Evolutionary conservation across 1,139 yeast genomes (phyloP).

Genomic region (Kodamaea plutei): DNA sequence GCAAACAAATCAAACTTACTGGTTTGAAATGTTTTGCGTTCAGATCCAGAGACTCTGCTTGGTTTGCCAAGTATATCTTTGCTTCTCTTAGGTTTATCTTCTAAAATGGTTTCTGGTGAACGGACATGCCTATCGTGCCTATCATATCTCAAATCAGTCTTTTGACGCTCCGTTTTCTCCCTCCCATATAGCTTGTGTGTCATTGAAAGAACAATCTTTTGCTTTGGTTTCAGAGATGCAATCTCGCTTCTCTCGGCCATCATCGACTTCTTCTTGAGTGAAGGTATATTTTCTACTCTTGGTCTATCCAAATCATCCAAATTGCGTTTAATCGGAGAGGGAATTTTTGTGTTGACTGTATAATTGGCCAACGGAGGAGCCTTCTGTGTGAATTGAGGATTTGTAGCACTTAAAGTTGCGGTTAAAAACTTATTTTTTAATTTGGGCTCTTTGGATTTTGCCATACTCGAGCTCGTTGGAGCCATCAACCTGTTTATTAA

Average conservation of each 20-base stretch:
- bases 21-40: slow-evolving; percentile 7
- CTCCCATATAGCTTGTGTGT: slow-evolving; percentile 17
- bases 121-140: too few species aligned
- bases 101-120: too few species aligned
- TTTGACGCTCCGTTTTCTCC: too few species aligned
- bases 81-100: too few species aligned
- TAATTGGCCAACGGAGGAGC: slow-evolving; percentile 9
- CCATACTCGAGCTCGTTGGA: slow-evolving; percentile 31
- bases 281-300: slow-evolving; percentile 19
- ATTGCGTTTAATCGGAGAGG: slow-evolving; percentile 14
- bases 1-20: slow-evolving; percentile 4
- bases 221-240: slow-evolving; percentile 27
- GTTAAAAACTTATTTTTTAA: slow-evolving; percentile 33
- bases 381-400: slow-evolving; percentile 15
- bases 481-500: slow-evolving; percentile 20
- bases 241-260: slow-evolving; percentile 30
- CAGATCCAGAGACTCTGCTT: slow-evolving; percentile 8
- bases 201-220: slow-evolving; percentile 28
- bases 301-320: slow-evolving; percentile 13
- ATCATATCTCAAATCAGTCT: too few species aligned
- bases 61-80: slow-evolving; percentile 10
- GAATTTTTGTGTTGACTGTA: slow-evolving; percentile 5
- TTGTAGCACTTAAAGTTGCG: slow-evolving; percentile 31
- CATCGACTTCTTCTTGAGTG: slow-evolving; percentile 28
- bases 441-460: slow-evolving; percentile 17